These are phyloP conservation scores for Chlamydomonas sphaeroides DNA, from an alignment of 139 green algal species.

Conservation along the genomic window DNA sequence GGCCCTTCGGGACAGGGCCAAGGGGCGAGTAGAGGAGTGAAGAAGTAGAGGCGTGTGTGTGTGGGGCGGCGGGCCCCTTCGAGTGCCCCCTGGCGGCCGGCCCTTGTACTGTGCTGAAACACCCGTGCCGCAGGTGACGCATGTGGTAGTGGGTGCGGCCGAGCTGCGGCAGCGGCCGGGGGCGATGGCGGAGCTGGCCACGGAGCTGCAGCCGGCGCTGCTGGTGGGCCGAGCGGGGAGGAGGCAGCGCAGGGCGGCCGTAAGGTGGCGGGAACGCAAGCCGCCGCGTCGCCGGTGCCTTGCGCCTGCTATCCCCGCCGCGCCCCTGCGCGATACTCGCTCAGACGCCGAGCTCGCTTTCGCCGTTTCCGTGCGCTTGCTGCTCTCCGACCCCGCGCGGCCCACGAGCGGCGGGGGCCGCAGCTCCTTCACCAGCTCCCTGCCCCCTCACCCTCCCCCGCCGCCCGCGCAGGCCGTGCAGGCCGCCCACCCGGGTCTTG, in stretches of 20 bases:
- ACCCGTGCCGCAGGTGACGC: slow-evolving; percentile 11
- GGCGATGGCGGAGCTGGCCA: slow-evolving; percentile 2
- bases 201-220: slow-evolving; percentile 19
- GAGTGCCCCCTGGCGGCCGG: not conserved
- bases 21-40: too few relatives aligned
- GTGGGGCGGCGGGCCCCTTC: not conserved
- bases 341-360: not conserved
- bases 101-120: not conserved
- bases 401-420: too few relatives aligned
- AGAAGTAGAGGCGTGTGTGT: not conserved
- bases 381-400: too few relatives aligned
- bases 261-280: too few relatives aligned
- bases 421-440: too few relatives aligned
- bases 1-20: too few relatives aligned
- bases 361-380: too few relatives aligned
- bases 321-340: not conserved
- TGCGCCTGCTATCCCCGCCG: too few relatives aligned
- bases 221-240: not conserved
- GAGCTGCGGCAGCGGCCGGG: not conserved
- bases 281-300: too few relatives aligned
- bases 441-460: too few relatives aligned
- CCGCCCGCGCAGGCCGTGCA: slow-evolving; percentile 23
- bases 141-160: not conserved
- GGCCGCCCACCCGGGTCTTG: not conserved
- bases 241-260: not conserved